A percentile compares a stretch with the other conserved stretches of the same genome.
phyloP scores from a whole-genome alignment of 495 filamentous ascomycete species.

The Trichocladium antarcticum region DNA sequence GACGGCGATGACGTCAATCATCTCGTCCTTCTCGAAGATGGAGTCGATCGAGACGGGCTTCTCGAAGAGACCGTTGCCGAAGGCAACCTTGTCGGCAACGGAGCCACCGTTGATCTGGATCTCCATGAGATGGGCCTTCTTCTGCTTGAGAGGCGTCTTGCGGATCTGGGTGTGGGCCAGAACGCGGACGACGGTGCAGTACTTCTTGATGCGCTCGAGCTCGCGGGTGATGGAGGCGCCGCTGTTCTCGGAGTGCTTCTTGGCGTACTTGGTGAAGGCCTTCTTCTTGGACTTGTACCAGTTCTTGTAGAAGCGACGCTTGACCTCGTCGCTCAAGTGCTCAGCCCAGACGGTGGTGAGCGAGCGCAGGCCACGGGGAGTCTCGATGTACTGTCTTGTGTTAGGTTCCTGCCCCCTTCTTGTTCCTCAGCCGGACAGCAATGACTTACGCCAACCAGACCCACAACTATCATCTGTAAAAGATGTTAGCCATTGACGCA shows the following conservation, averaged over 20 bases:
- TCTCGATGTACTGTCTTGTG: conserved; percentile 74
- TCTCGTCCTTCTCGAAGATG: conserved; percentile 99
- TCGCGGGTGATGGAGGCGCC: conserved; percentile 86
- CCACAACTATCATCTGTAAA: conserved; percentile 90
- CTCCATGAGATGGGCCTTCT: conserved; percentile 99
- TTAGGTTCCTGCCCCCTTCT: conserved; percentile 13
- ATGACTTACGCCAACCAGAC: conserved; percentile 69
- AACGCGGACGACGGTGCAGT: conserved; percentile 99
- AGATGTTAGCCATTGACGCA: conserved; percentile 52
- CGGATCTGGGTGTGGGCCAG: conserved; percentile 99
- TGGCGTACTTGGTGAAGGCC: conserved; percentile 99
- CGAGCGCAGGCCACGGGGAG: conserved; percentile 96
- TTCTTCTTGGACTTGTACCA: conserved; percentile 99
- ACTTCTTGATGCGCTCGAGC: conserved; percentile 99
- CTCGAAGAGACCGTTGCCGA: conserved; percentile 91
- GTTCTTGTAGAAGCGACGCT: conserved; percentile 99
- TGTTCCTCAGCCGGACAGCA: conserved; percentile 24
- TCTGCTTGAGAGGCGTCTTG: conserved; percentile 99
- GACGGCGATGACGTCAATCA: conserved; percentile 98
- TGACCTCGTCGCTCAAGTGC: conserved; percentile 95
- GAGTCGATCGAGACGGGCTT: conserved; percentile 84
- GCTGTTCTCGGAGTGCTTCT: conserved; percentile 91
- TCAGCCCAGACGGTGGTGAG: conserved; percentile 99
- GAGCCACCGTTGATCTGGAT: conserved; percentile 99
- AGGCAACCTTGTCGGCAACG: conserved; percentile 90